Evolutionary conservation across 345 rosid genomes (phyloP).

Genomic region (Rhodamnia argentea): DNA sequence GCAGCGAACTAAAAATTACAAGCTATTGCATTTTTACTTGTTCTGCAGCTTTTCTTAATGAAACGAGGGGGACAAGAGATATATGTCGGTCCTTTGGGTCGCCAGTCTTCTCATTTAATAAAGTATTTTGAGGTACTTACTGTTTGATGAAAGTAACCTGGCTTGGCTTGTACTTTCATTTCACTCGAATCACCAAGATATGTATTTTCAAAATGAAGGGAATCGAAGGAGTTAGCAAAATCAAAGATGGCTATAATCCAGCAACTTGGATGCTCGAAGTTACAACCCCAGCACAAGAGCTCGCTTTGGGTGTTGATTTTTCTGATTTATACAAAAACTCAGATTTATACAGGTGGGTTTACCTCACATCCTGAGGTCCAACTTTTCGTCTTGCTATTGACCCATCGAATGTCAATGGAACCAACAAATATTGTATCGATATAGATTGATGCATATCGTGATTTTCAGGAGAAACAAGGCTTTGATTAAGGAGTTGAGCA

Average conservation of each 20-base stretch:
- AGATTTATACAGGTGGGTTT: constrained; percentile 19
- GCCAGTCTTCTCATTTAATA: constrained; percentile 19
- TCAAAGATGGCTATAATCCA: constrained; percentile 39
- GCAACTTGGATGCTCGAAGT: constrained; percentile 59
- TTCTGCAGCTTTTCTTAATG: too few relatives aligned
- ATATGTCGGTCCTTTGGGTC: constrained; percentile 38
- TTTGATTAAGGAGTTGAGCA: constrained; percentile 15
- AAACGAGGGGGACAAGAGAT: constrained; percentile 8
- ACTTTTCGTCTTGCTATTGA: not conserved
- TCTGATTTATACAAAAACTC: constrained; percentile 23
- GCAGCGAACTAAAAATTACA: too few relatives aligned
- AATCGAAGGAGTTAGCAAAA: constrained; percentile 22
- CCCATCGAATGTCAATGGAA: not conserved
- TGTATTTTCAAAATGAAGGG: constrained; percentile 6
- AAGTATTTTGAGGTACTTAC: constrained; percentile 32
- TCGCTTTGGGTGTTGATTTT: constrained; percentile 21
- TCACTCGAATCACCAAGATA: not conserved
- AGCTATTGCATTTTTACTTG: too few relatives aligned
- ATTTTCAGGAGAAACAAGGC: constrained; percentile 44
- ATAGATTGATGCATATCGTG: too few relatives aligned
- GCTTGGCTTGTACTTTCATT: not conserved
- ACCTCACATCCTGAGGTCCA: not conserved
- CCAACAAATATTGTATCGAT: not conserved
- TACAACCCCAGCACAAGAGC: constrained; percentile 21
- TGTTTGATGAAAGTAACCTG: not conserved